These are phyloP conservation scores for Leccinum arenicola DNA, from an alignment of 768 basidiomycete species.

Conservation along the genomic window DNA sequence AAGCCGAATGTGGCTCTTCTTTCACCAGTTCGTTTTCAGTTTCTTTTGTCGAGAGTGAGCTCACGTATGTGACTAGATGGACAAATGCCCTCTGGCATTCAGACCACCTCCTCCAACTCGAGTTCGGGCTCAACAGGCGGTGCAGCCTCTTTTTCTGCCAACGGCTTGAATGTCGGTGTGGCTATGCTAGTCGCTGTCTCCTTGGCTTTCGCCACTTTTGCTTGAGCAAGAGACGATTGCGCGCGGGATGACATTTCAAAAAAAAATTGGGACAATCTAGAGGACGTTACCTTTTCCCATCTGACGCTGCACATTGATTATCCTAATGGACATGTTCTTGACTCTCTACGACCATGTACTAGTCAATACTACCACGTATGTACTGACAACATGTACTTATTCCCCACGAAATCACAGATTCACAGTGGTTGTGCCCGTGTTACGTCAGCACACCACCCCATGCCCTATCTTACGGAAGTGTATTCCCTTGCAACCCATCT, in stretches of 20 bases:
- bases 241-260: background rate
- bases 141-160: conserved; percentile 20
- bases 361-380: background rate
- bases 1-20: conserved; percentile 43
- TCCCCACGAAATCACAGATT: background rate
- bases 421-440: background rate
- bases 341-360: background rate
- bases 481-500: background rate
- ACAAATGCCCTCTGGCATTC: conserved; percentile 27
- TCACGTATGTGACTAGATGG: conserved; percentile 26
- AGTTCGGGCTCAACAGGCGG: conserved; percentile 19
- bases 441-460: conserved; percentile 22
- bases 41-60: background rate
- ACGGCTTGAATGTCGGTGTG: conserved; percentile 23
- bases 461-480: background rate
- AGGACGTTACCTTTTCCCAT: background rate
- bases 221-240: conserved; percentile 17
- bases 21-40: conserved; percentile 45
- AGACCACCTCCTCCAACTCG: conserved; percentile 23
- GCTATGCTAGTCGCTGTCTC: conserved; percentile 33
- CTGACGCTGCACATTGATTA: background rate
- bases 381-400: background rate
- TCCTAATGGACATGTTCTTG: conserved; percentile 3
- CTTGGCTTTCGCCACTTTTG: conserved; percentile 35
- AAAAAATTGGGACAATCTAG: background rate